Evolutionary conservation across 2,329 filamentous ascomycete genomes (phyloP), one percentile per base, ranked within the genome.

Genomic region (Fusarium veterinarium): DNA sequence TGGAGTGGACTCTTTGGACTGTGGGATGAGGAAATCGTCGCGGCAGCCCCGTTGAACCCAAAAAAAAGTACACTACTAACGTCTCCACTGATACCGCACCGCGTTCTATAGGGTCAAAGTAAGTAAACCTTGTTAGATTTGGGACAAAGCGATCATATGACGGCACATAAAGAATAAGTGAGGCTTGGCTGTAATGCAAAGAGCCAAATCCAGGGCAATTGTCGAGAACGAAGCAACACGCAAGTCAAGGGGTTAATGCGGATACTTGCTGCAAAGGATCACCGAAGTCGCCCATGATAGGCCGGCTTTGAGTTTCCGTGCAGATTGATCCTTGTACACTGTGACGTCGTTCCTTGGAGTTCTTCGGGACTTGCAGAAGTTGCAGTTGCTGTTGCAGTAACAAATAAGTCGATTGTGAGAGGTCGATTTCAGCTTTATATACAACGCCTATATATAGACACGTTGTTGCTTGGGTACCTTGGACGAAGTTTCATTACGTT

Each of bases 11-110:
- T 57, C 60, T 28, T 23, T 57, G 19, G 53, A 48, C 55, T 58
- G 61, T 68, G 49, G 66, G 66, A 69, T 64, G 66, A 69, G 66
- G 64, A 48, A 69, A 69, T 69, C 66, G 66, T 69, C 65, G 35
- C 65, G 57, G 45, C n/a, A 67, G 63, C 70, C 70, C 63, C 59
- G 62, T 70, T 46, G 31, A 48, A 37, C 30, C 48, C 31, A 51
- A 71, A 64, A 53, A 69, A 52, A 66, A 41, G 56, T 69, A 64
- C 37, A 74, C 59, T 44, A 65, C 67, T 74, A 73, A 74, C 44
- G 64, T 52, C 66, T 44, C 44, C 60, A 42, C 61, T 63, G 53
- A n/a, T 49, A 52, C 56, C 46, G 63, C 58, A 59, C 67, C 58
- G 42, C 42, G 56, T 48, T 65, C 40, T 59, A 28, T 37, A 55